Evolutionary conservation across 2,329 filamentous ascomycete genomes (phyloP).

Genomic region (Diaporthe caulivora): DNA sequence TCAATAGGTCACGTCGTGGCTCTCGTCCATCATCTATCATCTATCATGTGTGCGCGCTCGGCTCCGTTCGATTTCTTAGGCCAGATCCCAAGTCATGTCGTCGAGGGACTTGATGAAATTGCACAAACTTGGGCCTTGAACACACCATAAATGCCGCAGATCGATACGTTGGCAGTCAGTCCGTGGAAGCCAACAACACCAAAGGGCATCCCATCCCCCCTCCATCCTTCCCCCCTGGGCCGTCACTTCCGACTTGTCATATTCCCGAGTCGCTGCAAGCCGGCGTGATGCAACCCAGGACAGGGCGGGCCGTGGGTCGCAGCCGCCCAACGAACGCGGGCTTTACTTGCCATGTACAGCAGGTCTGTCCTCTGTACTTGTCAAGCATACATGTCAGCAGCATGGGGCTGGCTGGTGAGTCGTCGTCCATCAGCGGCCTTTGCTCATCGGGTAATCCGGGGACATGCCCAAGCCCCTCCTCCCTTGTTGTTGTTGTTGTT

Average conservation of each 20-base stretch:
- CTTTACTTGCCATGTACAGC: background rate
- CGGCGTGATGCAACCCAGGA: constrained; percentile 14
- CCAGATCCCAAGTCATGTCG: background rate
- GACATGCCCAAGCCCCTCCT: background rate
- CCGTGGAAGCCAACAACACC: background rate
- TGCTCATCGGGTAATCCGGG: constrained; percentile 11
- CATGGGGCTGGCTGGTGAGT: background rate
- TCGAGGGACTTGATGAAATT: constrained; percentile 5
- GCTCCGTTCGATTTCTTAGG: background rate
- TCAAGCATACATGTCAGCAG: background rate
- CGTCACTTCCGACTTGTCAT: constrained; percentile 25
- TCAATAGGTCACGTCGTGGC: background rate
- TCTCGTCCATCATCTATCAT: constrained; percentile 1
- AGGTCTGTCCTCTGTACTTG: background rate
- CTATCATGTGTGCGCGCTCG: background rate
- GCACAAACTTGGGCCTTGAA: background rate
- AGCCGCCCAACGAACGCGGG: background rate
- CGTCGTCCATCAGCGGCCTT: background rate
- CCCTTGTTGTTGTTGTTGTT: constrained; percentile 2
- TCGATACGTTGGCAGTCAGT: background rate
- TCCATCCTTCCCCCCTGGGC: background rate
- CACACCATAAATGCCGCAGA: background rate
- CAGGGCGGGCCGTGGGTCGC: background rate
- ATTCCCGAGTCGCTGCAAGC: constrained; percentile 11
- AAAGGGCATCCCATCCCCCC: background rate